These are phyloP conservation scores for Zygosaccharomyces gambellarensis DNA, from an alignment of 805 yeast genomes.

Conservation along the genomic window DNA sequence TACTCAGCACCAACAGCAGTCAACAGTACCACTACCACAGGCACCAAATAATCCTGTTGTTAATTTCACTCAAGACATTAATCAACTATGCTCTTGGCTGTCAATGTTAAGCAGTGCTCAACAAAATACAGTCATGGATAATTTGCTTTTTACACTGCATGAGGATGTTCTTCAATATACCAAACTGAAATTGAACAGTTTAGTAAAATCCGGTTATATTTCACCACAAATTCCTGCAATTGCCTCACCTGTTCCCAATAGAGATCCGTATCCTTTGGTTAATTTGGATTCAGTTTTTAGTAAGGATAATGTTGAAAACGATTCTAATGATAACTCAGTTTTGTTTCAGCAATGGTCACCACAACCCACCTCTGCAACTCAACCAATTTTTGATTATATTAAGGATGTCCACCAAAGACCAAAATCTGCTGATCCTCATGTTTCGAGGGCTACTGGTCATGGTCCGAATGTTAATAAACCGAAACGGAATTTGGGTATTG, in stretches of 20 bases:
- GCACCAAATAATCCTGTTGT: conserved; percentile 16
- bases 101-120: conserved; percentile 48
- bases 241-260: conserved; percentile 27
- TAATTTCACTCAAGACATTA: conserved; percentile 48
- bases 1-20: conserved; percentile 3
- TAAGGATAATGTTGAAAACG: conserved; percentile 6
- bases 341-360: conserved; percentile 31
- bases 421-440: conserved; percentile 40
- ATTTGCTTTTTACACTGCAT: conserved; percentile 46
- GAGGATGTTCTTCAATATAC: conserved; percentile 49
- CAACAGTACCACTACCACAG: conserved; percentile 1
- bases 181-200: conserved; percentile 42
- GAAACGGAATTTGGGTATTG: conserved; percentile 5
- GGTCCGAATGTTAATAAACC: neutral
- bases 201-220: conserved; percentile 24
- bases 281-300: conserved; percentile 21
- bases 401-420: conserved; percentile 39
- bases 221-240: conserved; percentile 24
- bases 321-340: conserved; percentile 10
- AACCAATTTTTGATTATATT: conserved; percentile 27
- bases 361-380: conserved; percentile 41
- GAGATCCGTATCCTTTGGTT: conserved; percentile 15
- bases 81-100: conserved; percentile 48
- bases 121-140: conserved; percentile 49
- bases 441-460: conserved; percentile 9